phyloP scores from a whole-genome alignment of 2,329 filamentous ascomycete species.

The Camptophora hylomeconis region DNA sequence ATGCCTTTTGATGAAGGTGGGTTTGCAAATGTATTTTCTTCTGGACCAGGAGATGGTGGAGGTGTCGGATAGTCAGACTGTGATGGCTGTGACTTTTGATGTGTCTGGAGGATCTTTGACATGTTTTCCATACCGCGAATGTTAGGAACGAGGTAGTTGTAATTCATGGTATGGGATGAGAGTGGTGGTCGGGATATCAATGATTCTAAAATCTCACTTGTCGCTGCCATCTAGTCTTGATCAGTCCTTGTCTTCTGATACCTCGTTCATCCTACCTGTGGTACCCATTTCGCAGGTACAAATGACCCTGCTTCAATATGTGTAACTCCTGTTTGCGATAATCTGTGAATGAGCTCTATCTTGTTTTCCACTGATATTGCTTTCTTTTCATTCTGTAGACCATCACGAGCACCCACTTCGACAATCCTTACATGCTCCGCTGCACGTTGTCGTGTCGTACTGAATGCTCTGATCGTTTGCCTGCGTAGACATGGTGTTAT shows the following conservation, averaged over 20 bases:
- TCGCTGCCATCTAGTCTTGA: conserved; percentile 47
- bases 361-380: conserved; percentile 36
- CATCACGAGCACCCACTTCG: conserved; percentile 41
- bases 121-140: conserved; percentile 48
- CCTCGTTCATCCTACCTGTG: conserved; percentile 28
- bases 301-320: conserved; percentile 41
- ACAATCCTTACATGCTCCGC: conserved; percentile 39
- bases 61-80: conserved; percentile 20
- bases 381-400: conserved; percentile 40
- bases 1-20: conserved; percentile 13
- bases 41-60: conserved; percentile 23
- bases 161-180: conserved; percentile 41
- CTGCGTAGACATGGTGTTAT: too few species aligned
- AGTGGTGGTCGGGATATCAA: conserved; percentile 38
- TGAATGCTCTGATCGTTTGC: conserved; percentile 9
- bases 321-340: conserved; percentile 35
- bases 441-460: conserved; percentile 19
- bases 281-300: conserved; percentile 42
- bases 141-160: conserved; percentile 55
- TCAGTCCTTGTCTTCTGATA: conserved; percentile 5
- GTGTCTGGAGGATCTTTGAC: conserved; percentile 38
- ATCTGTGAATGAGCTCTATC: conserved; percentile 34
- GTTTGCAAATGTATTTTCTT: conserved; percentile 19
- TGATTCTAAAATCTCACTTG: conserved; percentile 45
- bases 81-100: conserved; percentile 23